Evolutionary conservation across 2,329 filamentous ascomycete species (phyloP), one percentile per base, ranked within the genome.

Genomic region (Trichoderma koningii): DNA sequence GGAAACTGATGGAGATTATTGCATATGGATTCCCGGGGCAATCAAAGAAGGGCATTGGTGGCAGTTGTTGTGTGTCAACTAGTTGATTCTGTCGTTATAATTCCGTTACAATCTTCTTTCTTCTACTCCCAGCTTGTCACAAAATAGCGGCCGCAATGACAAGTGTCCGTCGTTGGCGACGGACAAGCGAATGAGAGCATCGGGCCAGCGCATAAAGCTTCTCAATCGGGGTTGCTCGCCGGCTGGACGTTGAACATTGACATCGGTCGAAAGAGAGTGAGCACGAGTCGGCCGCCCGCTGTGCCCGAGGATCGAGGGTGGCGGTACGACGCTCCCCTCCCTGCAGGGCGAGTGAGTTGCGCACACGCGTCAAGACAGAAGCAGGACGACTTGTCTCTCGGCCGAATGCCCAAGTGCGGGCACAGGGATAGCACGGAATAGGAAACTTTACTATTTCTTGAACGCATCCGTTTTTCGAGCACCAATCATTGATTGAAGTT

Each of bases 301-400:
- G 50, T 63, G 38, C 50, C 60, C 48, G 50, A 55, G 38, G 26
- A 57, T 10, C 21, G 21, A 44, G 41, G 48, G 59, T 53, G 60
- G 60, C 60, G 34, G 60, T 63, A 55, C 41, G 26, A 47, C 48
- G 38, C 60, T 63, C 50, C 60, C 48, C 60, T 63, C 60, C 60
- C 50, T 63, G 60, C 60, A 26, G 60, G 34, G 53, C n/a, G 50
- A 63, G 34, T 38, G n/a, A 51, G 57, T 52, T 63, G 53, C 14
- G 26, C 28, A 48, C 26, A 51, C 34, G 34, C 34, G 34, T 5
- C 34, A 5, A 14, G 34, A 38, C 34, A 38, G 34, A 28, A 14
- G 17, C 30, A n/a, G 9, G 30, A 45, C 53, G 28, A 53, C 34
- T 21, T 21, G 26, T 34, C 28, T 47, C 26, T 64, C 47, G 62